phyloP scores from a whole-genome alignment of 176 grass and related monocot genomes.

The Musa troglodytarum region DNA sequence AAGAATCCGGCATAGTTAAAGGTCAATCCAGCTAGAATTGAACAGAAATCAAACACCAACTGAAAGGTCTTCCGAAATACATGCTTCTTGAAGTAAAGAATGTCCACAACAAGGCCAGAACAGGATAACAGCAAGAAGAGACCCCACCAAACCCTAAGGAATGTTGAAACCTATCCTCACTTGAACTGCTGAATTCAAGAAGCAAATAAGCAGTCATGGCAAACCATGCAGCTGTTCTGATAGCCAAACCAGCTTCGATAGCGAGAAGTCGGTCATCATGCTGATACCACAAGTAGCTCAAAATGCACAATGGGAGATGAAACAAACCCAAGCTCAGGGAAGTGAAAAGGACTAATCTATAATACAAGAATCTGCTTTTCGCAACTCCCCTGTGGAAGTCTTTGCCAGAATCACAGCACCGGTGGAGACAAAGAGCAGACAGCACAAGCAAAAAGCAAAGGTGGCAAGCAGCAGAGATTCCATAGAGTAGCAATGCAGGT shows the following conservation, averaged over 20 bases:
- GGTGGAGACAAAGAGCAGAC: background rate
- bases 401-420: too few species aligned
- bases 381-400: background rate
- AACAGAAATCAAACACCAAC: conserved; percentile 1
- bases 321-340: background rate
- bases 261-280: background rate
- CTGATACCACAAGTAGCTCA: background rate
- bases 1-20: background rate
- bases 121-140: conserved; percentile 12
- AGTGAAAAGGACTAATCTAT: background rate
- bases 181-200: background rate
- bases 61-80: background rate
- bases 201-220: conserved; percentile 1
- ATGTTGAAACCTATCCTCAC: background rate
- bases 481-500: background rate
- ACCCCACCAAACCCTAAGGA: conserved; percentile 12
- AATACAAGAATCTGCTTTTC: background rate
- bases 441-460: background rate
- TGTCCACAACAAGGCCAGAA: background rate
- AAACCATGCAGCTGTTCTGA: conserved; percentile 6
- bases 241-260: background rate
- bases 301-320: background rate
- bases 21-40: background rate
- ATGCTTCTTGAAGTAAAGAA: background rate
- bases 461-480: background rate